phyloP scores from a whole-genome alignment of 2,329 filamentous ascomycete species.

The Dendrostoma leiphaemia region DNA sequence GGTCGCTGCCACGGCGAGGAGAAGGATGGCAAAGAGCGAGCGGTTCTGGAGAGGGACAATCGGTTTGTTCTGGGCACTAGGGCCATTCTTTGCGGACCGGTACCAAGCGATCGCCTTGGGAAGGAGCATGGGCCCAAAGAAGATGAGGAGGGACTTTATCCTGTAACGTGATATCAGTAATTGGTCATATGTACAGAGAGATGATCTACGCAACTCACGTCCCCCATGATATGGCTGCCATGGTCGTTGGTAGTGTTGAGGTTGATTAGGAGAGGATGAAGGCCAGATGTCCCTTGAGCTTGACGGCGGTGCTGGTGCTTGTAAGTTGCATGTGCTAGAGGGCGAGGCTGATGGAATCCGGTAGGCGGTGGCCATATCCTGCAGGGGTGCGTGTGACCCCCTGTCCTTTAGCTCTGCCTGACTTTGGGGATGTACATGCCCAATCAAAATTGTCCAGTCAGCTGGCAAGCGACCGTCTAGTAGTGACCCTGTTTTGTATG shows the following conservation, averaged over 20 bases:
- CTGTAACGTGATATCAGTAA: too few species aligned
- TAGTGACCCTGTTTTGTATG: too few species aligned
- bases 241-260: conserved; percentile 21
- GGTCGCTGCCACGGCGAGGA: conserved; percentile 43
- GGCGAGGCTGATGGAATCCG: background rate
- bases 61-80: conserved; percentile 41
- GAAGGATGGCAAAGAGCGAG: conserved; percentile 59
- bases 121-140: conserved; percentile 70
- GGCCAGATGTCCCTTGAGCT: background rate
- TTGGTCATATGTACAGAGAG: too few species aligned
- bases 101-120: conserved; percentile 66
- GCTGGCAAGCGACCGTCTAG: too few species aligned
- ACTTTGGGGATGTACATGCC: too few species aligned
- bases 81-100: conserved; percentile 49
- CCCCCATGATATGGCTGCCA: conserved; percentile 42
- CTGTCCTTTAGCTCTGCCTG: too few species aligned
- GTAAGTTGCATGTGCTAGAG: background rate
- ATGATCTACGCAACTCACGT: conserved; percentile 42
- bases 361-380: too few species aligned
- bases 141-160: conserved; percentile 55
- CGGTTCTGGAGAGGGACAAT: conserved; percentile 58
- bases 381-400: too few species aligned
- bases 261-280: background rate
- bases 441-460: too few species aligned
- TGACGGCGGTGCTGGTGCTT: background rate